A percentile compares a stretch with the other conserved stretches of the same genome.
phyloP scores from a whole-genome alignment of 192 early-diverging fungal species.

The Kickxella alabastrina region DNA sequence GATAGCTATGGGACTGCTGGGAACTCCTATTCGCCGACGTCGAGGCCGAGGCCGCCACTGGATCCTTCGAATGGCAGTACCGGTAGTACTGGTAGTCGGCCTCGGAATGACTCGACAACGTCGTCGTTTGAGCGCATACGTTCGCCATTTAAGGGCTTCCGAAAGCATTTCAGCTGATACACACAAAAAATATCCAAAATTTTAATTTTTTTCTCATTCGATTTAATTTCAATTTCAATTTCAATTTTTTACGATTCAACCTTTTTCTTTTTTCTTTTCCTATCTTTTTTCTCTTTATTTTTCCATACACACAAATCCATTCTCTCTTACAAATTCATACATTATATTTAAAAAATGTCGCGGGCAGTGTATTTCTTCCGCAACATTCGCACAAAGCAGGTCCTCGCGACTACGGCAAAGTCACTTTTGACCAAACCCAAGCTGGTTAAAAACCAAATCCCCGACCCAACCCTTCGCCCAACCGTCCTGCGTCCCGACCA shows the following conservation, averaged over 20 bases:
- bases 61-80: constrained; percentile 10
- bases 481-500: constrained; percentile 43
- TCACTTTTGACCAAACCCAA: constrained; percentile 24
- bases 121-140: constrained; percentile 50
- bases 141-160: constrained; percentile 51
- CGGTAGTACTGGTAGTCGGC: constrained; percentile 2
- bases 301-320: not conserved
- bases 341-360: constrained; percentile 35
- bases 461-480: constrained; percentile 24
- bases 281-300: not conserved
- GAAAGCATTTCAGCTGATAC: constrained; percentile 52
- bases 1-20: not conserved
- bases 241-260: too few relatives aligned
- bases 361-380: constrained; percentile 46
- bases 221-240: too few relatives aligned
- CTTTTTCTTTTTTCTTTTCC: not conserved
- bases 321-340: not conserved
- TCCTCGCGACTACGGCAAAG: constrained; percentile 29
- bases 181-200: too few relatives aligned
- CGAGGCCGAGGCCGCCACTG: constrained; percentile 17
- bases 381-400: constrained; percentile 50
- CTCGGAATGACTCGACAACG: constrained; percentile 45
- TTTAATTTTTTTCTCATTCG: too few relatives aligned
- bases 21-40: not conserved
- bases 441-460: constrained; percentile 29